Percentiles rank a stretch among this genome's conserved stretches.
Evolutionary conservation across 2,329 filamentous ascomycete genomes (phyloP).

Genomic region (Diplodia corticola): DNA sequence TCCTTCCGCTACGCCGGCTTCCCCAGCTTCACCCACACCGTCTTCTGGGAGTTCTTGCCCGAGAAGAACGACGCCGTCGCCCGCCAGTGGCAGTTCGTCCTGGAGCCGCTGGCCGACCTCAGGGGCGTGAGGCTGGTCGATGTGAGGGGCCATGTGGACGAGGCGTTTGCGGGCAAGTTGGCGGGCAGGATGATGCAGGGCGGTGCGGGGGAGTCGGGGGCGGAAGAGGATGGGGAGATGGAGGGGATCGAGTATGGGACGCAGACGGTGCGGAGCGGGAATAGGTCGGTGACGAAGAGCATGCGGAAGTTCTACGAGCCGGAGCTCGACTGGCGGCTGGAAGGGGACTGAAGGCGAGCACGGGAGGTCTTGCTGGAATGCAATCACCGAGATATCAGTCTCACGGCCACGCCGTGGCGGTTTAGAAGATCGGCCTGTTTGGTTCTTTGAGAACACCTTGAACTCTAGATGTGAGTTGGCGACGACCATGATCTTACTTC

Average conservation of each 20-base stretch:
- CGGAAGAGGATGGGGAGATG: neutral
- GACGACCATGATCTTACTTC: neutral
- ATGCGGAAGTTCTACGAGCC: conserved; percentile 23
- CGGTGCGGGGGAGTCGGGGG: neutral
- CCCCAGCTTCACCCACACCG: conserved; percentile 8
- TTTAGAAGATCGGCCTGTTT: neutral
- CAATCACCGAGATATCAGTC: neutral
- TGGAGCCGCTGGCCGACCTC: conserved; percentile 20
- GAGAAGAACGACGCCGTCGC: neutral
- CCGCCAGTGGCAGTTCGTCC: conserved; percentile 22
- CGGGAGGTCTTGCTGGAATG: too few relatives aligned
- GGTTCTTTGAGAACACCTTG: neutral
- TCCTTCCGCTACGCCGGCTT: conserved; percentile 3
- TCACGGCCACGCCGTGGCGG: neutral
- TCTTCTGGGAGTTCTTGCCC: conserved; percentile 15
- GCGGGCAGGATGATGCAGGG: conserved; percentile 3
- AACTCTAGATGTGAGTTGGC: conserved; percentile 1
- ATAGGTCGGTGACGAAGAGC: neutral
- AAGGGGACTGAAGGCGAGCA: neutral
- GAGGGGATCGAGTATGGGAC: neutral
- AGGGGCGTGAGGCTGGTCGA: conserved; percentile 12
- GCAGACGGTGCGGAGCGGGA: neutral
- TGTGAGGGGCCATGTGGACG: conserved; percentile 16
- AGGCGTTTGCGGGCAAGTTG: conserved; percentile 2
- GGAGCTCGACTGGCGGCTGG: conserved; percentile 19